A percentile compares a stretch with the other conserved stretches of the same genome.
Evolutionary conservation across 768 basidiomycete species (phyloP).

Genomic region (Calocybe gangraenosa): DNA sequence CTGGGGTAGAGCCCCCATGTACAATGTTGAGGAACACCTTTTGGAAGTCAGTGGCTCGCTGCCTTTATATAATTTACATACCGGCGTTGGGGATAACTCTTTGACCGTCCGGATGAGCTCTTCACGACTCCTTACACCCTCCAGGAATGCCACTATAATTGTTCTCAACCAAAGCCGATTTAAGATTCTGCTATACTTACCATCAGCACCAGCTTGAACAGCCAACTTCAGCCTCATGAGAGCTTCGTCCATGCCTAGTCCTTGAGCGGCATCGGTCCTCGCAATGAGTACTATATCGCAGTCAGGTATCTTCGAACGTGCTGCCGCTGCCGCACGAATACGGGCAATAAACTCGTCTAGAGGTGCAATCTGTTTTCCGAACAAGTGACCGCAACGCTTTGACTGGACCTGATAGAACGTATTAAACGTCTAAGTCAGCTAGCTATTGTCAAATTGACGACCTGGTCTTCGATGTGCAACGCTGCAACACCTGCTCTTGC

Average conservation of each 20-base stretch:
- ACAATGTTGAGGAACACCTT: constrained; percentile 48
- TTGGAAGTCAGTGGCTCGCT: not conserved
- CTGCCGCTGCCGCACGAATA: constrained; percentile 48
- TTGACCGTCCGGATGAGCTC: constrained; percentile 35
- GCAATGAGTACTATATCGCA: constrained; percentile 49
- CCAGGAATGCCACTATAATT: constrained; percentile 47
- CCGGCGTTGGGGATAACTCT: constrained; percentile 37
- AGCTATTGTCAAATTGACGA: constrained; percentile 11
- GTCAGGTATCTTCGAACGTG: constrained; percentile 43
- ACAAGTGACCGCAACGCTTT: constrained; percentile 52
- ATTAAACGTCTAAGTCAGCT: not conserved
- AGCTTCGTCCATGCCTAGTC: constrained; percentile 47
- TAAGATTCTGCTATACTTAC: constrained; percentile 16
- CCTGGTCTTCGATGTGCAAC: constrained; percentile 56
- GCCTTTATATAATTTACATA: constrained; percentile 5
- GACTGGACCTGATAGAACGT: constrained; percentile 28
- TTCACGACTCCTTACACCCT: constrained; percentile 45
- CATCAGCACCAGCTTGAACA: constrained; percentile 38
- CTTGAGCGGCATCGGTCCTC: constrained; percentile 50
- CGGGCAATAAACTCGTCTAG: constrained; percentile 46
- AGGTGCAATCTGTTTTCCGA: constrained; percentile 50
- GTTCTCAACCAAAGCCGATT: not conserved
- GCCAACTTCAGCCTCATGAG: constrained; percentile 42
- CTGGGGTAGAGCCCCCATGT: constrained; percentile 46
- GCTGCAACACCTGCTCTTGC: constrained; percentile 47